phyloP scores from a whole-genome alignment of 352 stramenopile genomes.

The Phytophthora tentaculata region DNA sequence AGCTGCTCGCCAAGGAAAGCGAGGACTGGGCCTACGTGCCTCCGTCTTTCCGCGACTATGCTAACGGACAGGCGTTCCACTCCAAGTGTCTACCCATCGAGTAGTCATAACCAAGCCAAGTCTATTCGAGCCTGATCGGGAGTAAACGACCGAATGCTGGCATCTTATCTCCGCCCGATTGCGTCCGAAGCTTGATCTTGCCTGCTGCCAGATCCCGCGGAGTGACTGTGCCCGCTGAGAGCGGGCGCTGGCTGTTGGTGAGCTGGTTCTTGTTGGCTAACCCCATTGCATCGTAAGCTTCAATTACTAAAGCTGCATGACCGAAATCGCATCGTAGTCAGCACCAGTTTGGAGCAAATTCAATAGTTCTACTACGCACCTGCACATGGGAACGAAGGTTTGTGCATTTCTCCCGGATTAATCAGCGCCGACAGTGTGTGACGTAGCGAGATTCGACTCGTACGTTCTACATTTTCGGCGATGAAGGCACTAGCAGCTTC shows the following conservation, averaged over 20 bases:
- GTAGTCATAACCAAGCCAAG: constrained; percentile 17
- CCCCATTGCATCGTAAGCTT: constrained; percentile 73
- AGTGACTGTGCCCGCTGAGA: constrained; percentile 49
- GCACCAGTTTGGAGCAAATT: too few relatives aligned
- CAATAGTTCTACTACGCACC: constrained; percentile 32
- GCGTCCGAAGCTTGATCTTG: constrained; percentile 47
- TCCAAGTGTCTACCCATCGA: constrained; percentile 82
- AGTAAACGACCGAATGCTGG: constrained; percentile 56
- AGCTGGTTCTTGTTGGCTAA: constrained; percentile 55
- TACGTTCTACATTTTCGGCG: constrained; percentile 48
- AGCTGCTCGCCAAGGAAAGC: constrained; percentile 82
- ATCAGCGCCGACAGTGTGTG: constrained; percentile 60
- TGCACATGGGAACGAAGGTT: constrained; percentile 54
- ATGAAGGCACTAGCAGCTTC: constrained; percentile 67
- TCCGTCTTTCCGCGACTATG: constrained; percentile 88
- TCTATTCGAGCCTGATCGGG: constrained; percentile 70
- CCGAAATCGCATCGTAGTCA: neutral
- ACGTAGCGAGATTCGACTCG: constrained; percentile 69
- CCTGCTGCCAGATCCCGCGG: constrained; percentile 55
- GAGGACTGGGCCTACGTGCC: constrained; percentile 84
- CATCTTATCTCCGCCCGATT: constrained; percentile 12
- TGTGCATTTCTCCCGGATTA: constrained; percentile 41
- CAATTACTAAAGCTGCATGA: constrained; percentile 61
- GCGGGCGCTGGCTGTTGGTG: constrained; percentile 29
- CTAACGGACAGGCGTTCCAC: constrained; percentile 82